Conservation (phyloP, 2,329 filamentous ascomycete species). For the Aspergillus sp. region DNA sequence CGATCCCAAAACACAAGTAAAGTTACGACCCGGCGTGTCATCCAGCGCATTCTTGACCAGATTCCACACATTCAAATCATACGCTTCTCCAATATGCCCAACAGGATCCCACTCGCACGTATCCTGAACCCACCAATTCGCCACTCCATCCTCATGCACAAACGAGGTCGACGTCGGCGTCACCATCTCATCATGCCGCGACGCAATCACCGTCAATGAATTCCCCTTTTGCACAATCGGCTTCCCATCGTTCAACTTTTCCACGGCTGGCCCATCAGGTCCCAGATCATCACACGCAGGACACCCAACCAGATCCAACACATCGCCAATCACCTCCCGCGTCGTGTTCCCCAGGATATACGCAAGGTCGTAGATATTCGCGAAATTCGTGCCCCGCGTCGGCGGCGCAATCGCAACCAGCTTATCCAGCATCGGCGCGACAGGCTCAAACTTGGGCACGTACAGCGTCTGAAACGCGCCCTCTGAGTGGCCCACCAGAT, state of each 20-base stretch:
- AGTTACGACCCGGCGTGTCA: constrained; percentile 19
- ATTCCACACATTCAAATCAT: constrained; percentile 36
- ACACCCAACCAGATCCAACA: constrained; percentile 25
- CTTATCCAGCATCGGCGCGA: constrained; percentile 25
- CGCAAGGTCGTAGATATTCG: constrained; percentile 23
- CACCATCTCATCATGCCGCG: constrained; percentile 29
- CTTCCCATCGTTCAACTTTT: constrained; percentile 25
- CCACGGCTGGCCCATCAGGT: constrained; percentile 22
- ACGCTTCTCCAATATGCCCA: constrained; percentile 34
- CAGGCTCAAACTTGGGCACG: constrained; percentile 34
- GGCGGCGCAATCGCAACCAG: constrained; percentile 33
- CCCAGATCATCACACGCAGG: constrained; percentile 29
- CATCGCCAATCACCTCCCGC: constrained; percentile 15
- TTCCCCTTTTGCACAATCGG: constrained; percentile 32
- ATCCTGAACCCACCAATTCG: constrained; percentile 29
- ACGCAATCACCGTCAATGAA: constrained; percentile 29
- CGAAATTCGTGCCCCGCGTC: constrained; percentile 29
- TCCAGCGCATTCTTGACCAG: constrained; percentile 33
- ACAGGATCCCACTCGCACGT: constrained; percentile 28
- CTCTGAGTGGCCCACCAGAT: constrained; percentile 42
- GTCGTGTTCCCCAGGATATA: constrained; percentile 22
- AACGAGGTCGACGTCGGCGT: constrained; percentile 27
- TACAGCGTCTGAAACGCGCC: constrained; percentile 39
- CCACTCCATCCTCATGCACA: constrained; percentile 27
- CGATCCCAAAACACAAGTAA: constrained; percentile 24